Conservation (phyloP, 2,329 filamentous ascomycete species). For the Paecilomyces fulvus region DNA sequence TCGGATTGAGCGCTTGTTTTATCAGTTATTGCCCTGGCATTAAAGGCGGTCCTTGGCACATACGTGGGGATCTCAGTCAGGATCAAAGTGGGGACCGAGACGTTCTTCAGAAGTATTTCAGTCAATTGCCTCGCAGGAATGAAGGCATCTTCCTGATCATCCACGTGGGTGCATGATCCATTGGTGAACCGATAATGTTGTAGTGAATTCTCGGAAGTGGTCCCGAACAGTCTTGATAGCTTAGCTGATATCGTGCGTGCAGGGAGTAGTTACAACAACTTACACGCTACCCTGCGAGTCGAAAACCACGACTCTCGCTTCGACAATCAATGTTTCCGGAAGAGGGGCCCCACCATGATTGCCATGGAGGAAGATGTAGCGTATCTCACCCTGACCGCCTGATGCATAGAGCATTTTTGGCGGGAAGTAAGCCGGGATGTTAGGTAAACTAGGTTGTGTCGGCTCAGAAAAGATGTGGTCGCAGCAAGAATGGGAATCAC, state of each 20-base stretch:
- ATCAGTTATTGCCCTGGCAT: neutral
- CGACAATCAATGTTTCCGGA: neutral
- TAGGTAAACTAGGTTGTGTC: too few species aligned
- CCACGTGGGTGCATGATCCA: neutral
- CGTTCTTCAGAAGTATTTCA: neutral
- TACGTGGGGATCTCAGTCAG: neutral
- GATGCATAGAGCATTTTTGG: neutral
- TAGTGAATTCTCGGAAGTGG: neutral
- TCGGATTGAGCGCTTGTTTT: neutral
- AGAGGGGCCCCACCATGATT: neutral
- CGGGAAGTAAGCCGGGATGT: neutral
- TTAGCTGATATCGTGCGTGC: neutral
- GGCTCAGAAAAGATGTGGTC: too few species aligned
- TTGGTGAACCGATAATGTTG: neutral
- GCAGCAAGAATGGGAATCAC: too few species aligned
- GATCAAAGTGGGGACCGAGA: neutral
- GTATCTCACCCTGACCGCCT: neutral
- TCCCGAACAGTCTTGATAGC: neutral
- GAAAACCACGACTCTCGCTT: neutral
- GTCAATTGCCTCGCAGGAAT: neutral
- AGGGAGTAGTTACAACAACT: neutral
- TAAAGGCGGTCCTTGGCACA: neutral
- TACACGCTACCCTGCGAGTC: neutral
- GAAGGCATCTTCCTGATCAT: neutral
- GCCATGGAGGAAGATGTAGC: neutral